A percentile compares a stretch with the other conserved stretches of the same genome.
Conservation (phyloP, 164 flowering plant species). For the Vitis rotundifolia region DNA sequence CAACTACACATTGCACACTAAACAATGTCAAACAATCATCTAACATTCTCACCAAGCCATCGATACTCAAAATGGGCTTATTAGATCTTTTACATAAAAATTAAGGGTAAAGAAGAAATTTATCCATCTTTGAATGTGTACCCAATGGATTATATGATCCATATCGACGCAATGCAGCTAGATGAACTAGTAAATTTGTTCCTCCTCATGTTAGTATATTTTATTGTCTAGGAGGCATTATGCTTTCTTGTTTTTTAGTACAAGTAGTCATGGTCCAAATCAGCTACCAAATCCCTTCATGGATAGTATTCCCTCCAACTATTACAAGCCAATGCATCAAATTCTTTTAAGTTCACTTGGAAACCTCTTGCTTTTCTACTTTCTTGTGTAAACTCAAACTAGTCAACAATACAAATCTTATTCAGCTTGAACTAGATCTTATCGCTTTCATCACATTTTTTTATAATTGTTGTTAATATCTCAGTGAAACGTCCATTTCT, state of each 20-base stretch:
- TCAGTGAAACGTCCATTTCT: conserved; percentile 29
- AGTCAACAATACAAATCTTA: conserved; percentile 59
- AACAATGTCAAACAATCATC: conserved; percentile 44
- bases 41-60: conserved; percentile 57
- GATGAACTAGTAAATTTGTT: too few relatives aligned
- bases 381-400: conserved; percentile 58
- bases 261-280: conserved; percentile 45
- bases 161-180: too few relatives aligned
- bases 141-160: too few relatives aligned
- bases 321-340: conserved; percentile 69
- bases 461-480: conserved; percentile 32
- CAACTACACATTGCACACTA: conserved; percentile 42
- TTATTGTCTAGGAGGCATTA: too few relatives aligned
- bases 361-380: conserved; percentile 32
- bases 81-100: background rate
- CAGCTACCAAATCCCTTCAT: conserved; percentile 60
- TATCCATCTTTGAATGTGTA: too few relatives aligned
- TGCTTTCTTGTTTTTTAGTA: too few relatives aligned
- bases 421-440: conserved; percentile 23
- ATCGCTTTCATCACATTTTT: conserved; percentile 44
- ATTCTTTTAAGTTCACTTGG: conserved; percentile 46
- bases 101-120: too few relatives aligned
- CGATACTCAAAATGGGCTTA: conserved; percentile 56
- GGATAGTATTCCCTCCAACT: conserved; percentile 78
- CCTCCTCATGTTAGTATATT: too few relatives aligned